Evolutionary conservation across 441 rosid species (phyloP).

Genomic region (Mallotus repandus): DNA sequence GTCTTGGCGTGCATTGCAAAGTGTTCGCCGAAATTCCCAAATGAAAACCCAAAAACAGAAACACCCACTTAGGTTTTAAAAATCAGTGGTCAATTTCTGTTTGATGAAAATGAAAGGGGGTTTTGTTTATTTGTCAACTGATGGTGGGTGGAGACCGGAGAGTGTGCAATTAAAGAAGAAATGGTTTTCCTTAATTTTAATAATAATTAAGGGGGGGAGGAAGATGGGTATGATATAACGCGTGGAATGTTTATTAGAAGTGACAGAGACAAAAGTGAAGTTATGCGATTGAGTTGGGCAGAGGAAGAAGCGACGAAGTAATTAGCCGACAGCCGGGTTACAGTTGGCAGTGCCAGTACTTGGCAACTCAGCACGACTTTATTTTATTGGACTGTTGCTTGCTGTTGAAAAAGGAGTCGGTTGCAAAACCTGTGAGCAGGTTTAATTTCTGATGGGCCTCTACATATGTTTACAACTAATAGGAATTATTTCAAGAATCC

Average conservation of each 20-base stretch:
- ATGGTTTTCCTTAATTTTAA: no score
- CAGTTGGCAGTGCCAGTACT: constrained; percentile 1
- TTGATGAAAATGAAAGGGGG: background rate
- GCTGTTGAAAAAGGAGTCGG: background rate
- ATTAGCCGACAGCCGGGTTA: background rate
- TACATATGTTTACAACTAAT: no score
- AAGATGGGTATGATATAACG: background rate
- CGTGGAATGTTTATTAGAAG: background rate
- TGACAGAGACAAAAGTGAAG: background rate
- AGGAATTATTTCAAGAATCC: no score
- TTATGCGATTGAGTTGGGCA: background rate
- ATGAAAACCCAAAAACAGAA: background rate
- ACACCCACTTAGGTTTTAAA: background rate
- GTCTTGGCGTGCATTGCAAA: constrained; percentile 79
- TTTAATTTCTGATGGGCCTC: background rate
- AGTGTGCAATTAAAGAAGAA: background rate
- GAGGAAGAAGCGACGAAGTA: background rate
- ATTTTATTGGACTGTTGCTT: background rate
- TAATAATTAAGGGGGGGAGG: background rate
- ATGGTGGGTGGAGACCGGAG: background rate
- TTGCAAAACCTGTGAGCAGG: background rate
- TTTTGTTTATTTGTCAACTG: background rate
- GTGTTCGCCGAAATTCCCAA: background rate
- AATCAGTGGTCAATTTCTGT: background rate
- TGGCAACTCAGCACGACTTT: background rate